Base-by-base conservation (phyloP, 345 rosid genomes). In the Pistacia atlantica region DNA sequence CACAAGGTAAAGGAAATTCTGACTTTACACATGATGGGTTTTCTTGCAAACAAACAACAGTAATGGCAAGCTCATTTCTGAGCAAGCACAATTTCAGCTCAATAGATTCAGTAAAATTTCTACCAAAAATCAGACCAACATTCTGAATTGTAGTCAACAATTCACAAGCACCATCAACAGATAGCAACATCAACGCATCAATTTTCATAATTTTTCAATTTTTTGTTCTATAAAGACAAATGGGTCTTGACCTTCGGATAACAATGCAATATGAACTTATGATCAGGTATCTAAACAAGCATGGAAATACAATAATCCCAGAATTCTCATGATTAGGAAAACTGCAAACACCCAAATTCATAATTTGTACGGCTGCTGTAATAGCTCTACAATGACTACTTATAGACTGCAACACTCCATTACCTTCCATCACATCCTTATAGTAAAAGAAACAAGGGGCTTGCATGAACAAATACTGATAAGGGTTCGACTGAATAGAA, bases 241-340 rank as follows among this genome's bases (percentile, higher is more conserved):
- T 42, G 65, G 52, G 12, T 46, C 48, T n/a, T 20, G 16, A 61
- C 63, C 54, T 16, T 61, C 16, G 52, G 25, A 64, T 20, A 49
- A 8, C 63, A 69, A 51, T 33, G 45, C 69, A 77, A 69, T 25
- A 49, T n/a, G 28, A 28, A 60, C n/a, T 35, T 13, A 60, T 33
- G 2, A 31, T 1, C 33, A 31, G 38, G 5, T 60, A 18, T 51
- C 1, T 0, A 42, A 42, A 75, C 59, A 54, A 51, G 37, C 37
- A 31, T 37, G 57, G 63, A 62, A 60, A 46, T 38, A 61, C 46
- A 5, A 20, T 45, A 18, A 8, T 64, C 71, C 68, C 74, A 69
- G 12, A 77, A 69, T 42, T 75, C 69, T 37, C 33, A 11, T 37
- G 46, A 51, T 33, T 67, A 45, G n/a, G 14, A 16, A 60, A 77